These are phyloP conservation scores for Staphylotrichum longicolle DNA, from an alignment of 495 filamentous ascomycete species.

Conservation along the genomic window DNA sequence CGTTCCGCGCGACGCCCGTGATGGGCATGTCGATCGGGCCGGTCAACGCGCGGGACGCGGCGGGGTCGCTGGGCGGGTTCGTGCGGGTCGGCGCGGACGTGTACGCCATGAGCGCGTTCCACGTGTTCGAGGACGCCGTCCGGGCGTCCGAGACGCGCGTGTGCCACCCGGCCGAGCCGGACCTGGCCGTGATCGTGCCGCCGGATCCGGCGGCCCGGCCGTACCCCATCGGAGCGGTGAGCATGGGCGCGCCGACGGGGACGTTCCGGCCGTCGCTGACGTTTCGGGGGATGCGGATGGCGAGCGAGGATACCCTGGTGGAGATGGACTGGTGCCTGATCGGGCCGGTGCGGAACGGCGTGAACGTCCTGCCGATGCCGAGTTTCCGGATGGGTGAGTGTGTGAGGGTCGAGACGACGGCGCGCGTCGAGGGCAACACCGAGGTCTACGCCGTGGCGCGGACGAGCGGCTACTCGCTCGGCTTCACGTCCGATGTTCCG, in stretches of 20 bases:
- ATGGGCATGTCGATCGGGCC: constrained; percentile 23
- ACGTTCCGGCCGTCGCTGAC: constrained; percentile 17
- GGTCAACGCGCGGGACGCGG: not conserved
- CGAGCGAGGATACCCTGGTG: not conserved
- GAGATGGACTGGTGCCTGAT: constrained; percentile 25
- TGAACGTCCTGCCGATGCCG: constrained; percentile 15
- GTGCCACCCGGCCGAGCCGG: constrained; percentile 17
- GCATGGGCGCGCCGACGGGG: constrained; percentile 4
- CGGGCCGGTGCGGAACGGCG: constrained; percentile 17
- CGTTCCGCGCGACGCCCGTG: constrained; percentile 3
- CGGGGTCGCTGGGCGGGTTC: constrained; percentile 22
- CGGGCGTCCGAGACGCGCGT: not conserved
- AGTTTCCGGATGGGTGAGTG: not conserved
- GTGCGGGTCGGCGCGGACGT: not conserved
- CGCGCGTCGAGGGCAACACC: constrained; percentile 19
- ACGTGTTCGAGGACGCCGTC: constrained; percentile 15
- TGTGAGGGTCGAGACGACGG: constrained; percentile 2
- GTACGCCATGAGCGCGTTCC: constrained; percentile 22
- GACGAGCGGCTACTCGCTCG: constrained; percentile 24
- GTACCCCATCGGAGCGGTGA: constrained; percentile 17
- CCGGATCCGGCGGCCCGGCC: not conserved
- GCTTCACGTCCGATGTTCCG: constrained; percentile 22
- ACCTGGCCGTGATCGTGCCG: constrained; percentile 5
- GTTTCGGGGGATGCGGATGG: constrained; percentile 8
- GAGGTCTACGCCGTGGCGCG: constrained; percentile 23